A percentile compares a stretch with the other conserved stretches of the same genome.
These are phyloP conservation scores for Hamamelis virginiana DNA, from an alignment of 164 flowering plant species.

Conservation along the genomic window DNA sequence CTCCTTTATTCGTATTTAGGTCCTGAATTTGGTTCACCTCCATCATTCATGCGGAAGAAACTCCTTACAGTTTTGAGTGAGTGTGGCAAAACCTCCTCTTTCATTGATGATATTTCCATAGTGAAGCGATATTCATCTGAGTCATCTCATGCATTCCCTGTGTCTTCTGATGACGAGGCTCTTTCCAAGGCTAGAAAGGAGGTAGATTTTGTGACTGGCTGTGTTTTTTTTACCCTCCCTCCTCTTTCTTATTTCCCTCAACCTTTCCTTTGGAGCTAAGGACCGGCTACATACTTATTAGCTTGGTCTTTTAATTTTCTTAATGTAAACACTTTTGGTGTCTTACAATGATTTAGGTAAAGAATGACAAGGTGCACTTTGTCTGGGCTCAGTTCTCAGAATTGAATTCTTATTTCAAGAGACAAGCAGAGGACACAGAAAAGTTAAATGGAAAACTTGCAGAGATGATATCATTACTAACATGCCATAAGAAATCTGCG, in stretches of 20 bases:
- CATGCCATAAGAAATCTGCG: constrained; percentile 54
- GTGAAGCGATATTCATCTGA: constrained; percentile 88
- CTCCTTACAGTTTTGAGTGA: constrained; percentile 77
- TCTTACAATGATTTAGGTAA: constrained; percentile 42
- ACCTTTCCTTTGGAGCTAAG: neutral
- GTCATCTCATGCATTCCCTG: constrained; percentile 78
- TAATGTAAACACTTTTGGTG: neutral
- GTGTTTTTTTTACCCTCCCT: too few species aligned
- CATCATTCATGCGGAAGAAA: constrained; percentile 65
- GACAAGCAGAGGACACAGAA: constrained; percentile 62
- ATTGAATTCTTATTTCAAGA: constrained; percentile 62
- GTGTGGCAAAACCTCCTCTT: constrained; percentile 63
- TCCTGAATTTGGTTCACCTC: constrained; percentile 83
- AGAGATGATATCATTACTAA: constrained; percentile 78
- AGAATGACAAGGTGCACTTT: constrained; percentile 70
- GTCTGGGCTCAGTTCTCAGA: constrained; percentile 97
- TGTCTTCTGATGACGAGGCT: constrained; percentile 85
- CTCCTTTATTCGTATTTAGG: constrained; percentile 38
- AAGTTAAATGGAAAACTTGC: constrained; percentile 66
- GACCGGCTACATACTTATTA: too few species aligned
- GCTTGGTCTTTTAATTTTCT: neutral
- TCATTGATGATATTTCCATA: constrained; percentile 74
- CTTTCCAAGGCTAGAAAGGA: constrained; percentile 73
- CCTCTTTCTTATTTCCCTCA: too few species aligned
- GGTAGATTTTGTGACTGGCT: constrained; percentile 38